Evolutionary conservation across 1,284 basidiomycete species (phyloP).

Genomic region (Chondrostereum purpureum): DNA sequence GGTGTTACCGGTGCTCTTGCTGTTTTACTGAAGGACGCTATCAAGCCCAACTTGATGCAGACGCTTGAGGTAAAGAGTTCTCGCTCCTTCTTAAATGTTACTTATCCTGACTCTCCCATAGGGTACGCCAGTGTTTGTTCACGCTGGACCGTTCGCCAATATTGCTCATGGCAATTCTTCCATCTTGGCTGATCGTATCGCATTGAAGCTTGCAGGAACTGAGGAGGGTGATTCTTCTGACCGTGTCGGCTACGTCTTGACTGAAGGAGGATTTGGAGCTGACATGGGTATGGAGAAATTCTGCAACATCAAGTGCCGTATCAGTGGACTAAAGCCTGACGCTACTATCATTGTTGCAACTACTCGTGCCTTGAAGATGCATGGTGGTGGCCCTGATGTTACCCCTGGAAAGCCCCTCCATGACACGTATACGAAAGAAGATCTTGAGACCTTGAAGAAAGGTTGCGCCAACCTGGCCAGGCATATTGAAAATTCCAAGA

Average conservation of each 20-base stretch:
- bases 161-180: slow-evolving; percentile 99
- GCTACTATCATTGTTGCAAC: slow-evolving; percentile 96
- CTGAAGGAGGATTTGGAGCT: slow-evolving; percentile 97
- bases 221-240: slow-evolving; percentile 84
- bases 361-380: slow-evolving; percentile 97
- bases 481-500: slow-evolving; percentile 93
- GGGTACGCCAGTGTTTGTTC: slow-evolving; percentile 98
- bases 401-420: slow-evolving; percentile 93
- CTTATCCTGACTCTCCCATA: slow-evolving; percentile 19
- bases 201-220: slow-evolving; percentile 95
- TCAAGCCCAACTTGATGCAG: slow-evolving; percentile 99
- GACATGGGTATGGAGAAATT: slow-evolving; percentile 99
- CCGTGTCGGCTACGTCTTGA: slow-evolving; percentile 91
- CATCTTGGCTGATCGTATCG: slow-evolving; percentile 93
- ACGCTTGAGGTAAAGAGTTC: slow-evolving; percentile 67
- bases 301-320: slow-evolving; percentile 99
- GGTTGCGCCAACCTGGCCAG: slow-evolving; percentile 92
- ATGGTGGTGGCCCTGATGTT: slow-evolving; percentile 96
- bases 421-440: slow-evolving; percentile 92
- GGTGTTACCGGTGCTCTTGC: slow-evolving; percentile 95
- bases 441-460: slow-evolving; percentile 84
- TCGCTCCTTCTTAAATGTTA: slow-evolving; percentile 1
- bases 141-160: slow-evolving; percentile 98
- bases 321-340: slow-evolving; percentile 89
- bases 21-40: slow-evolving; percentile 97